These are phyloP conservation scores for Carex cristatella DNA, from an alignment of 176 grass and related monocot species.

Conservation along the genomic window DNA sequence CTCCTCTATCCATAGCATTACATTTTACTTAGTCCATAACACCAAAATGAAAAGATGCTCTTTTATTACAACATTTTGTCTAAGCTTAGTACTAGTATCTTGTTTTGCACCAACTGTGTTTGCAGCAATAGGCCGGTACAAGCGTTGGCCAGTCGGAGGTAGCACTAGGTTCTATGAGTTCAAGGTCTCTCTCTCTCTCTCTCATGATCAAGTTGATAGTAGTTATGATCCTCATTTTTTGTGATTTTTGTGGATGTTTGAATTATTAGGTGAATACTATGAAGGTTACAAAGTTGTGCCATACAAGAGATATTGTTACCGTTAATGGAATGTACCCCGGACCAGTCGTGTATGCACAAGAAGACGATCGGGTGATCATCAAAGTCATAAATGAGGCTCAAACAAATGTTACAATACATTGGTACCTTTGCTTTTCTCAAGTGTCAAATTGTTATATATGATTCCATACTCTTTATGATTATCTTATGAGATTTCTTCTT, in stretches of 20 bases:
- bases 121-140: not conserved
- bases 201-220: not conserved
- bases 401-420: constrained; percentile 27
- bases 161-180: constrained; percentile 29
- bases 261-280: constrained; percentile 25
- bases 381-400: constrained; percentile 28
- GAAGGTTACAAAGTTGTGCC: constrained; percentile 21
- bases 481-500: not conserved
- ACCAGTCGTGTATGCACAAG: constrained; percentile 3
- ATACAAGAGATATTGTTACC: constrained; percentile 22
- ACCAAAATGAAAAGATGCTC: constrained; percentile 4
- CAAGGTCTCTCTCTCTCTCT: constrained; percentile 26
- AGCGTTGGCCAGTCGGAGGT: constrained; percentile 19
- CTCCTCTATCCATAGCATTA: not conserved
- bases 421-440: not conserved
- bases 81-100: constrained; percentile 7
- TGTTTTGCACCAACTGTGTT: constrained; percentile 2
- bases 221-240: not conserved
- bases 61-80: constrained; percentile 1
- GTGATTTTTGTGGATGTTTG: not conserved
- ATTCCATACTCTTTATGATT: not conserved
- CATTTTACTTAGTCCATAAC: not conserved
- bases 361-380: constrained; percentile 25
- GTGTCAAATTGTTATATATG: not conserved
- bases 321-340: constrained; percentile 24